Evolutionary conservation across 2,329 filamentous ascomycete genomes (phyloP).

Genomic region (Diaporthe sp.): DNA sequence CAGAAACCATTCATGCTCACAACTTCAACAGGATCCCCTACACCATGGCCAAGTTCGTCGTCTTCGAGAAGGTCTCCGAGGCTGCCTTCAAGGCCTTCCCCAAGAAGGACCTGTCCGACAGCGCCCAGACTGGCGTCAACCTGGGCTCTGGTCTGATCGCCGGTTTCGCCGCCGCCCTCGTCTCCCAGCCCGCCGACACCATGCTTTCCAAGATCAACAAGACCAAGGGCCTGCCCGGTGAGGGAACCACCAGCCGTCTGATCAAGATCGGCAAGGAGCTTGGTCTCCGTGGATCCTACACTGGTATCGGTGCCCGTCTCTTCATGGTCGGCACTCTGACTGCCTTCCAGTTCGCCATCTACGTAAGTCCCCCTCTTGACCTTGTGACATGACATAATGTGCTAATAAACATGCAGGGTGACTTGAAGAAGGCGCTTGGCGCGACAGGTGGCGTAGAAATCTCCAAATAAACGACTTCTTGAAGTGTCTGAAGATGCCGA

Average conservation of each 20-base stretch:
- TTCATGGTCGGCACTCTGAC: constrained; percentile 79
- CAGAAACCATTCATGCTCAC: constrained; percentile 2
- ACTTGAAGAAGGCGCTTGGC: constrained; percentile 77
- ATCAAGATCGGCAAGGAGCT: constrained; percentile 81
- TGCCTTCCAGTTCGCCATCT: constrained; percentile 80
- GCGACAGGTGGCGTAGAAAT: constrained; percentile 85
- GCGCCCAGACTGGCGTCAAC: constrained; percentile 71
- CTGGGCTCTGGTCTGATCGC: constrained; percentile 79
- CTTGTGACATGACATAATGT: background rate
- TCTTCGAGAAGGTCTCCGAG: constrained; percentile 47
- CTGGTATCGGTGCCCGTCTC: constrained; percentile 78
- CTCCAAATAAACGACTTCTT: constrained; percentile 54
- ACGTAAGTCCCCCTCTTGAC: constrained; percentile 54
- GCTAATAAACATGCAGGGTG: constrained; percentile 46
- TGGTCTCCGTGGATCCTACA: constrained; percentile 75
- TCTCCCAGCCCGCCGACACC: constrained; percentile 82
- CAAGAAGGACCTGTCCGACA: constrained; percentile 47
- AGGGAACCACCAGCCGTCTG: constrained; percentile 76
- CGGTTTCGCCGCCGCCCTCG: constrained; percentile 79
- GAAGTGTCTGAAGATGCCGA: background rate
- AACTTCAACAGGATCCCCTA: constrained; percentile 44
- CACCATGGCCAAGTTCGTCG: constrained; percentile 47
- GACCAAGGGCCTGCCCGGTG: constrained; percentile 78
- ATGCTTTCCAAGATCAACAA: constrained; percentile 87
- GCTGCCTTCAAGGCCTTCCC: constrained; percentile 44